Base-by-base conservation (phyloP, 805 yeast genomes). In the Candida pseudofarinosa region DNA sequence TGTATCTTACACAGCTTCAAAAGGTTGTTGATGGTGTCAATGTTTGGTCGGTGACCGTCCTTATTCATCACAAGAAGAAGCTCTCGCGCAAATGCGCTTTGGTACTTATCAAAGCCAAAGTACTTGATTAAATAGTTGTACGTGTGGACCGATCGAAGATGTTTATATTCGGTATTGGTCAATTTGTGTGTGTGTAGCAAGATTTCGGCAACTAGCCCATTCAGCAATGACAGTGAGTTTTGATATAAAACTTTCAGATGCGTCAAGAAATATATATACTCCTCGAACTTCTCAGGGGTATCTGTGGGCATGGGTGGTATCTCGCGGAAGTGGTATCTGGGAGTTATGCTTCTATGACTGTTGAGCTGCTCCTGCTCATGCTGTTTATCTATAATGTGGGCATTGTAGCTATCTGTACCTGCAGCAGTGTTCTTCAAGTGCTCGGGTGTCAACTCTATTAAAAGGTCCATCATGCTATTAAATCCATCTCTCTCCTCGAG, bases 61-160 rank as follows among this genome's bases (percentile, higher is more conserved):
- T 65, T 59, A 32, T 62, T 51, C 74, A 71, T 69, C 20, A 67
- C 71, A 31, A 71, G 49, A 8, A 70, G 50, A 14, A 70, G 46
- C 38, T 64, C 69, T 19, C 72, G 47, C 3, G 74, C 69, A 52
- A 70, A 69, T 13, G 64, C 50, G 44, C 63, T 63, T 49, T 71
- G 74, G 50, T 65, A 59, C 47, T 69, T 69, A 38, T 55, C 62
- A 44, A 40, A 58, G 6, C 75, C 76, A 54, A 68, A 71, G 48
- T 52, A 71, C 39, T 66, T 55, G 42, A 71, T 69, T 18, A 70
- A 53, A 41, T 59, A 59, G 51, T 70, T 71, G 50, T 59, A 71
- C 1, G 74, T 66, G 8, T 63, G 58, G 4, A 56, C 64, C 3
- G 67, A 59, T 26, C 75, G 46, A 40, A 40, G 56, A 1, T 52